phyloP scores from a whole-genome alignment of 495 filamentous ascomycete genomes.

The Cladorrhinum samala region DNA sequence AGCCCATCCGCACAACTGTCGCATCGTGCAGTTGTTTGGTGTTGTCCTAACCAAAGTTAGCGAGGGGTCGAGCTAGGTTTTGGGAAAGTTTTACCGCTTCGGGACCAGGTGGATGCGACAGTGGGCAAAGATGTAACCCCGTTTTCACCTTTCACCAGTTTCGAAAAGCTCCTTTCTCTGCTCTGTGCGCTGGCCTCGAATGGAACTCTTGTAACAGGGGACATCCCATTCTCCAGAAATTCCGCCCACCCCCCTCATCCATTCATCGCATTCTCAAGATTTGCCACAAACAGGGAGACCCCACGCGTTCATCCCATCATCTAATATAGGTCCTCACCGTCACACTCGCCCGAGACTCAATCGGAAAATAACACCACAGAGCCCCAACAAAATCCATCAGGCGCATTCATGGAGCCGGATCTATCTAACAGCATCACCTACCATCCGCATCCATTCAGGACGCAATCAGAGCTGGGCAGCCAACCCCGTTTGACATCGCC shows the following conservation, averaged over 20 bases:
- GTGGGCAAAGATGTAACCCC: not conserved
- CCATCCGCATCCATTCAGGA: conserved; percentile 43
- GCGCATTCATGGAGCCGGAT: conserved; percentile 28
- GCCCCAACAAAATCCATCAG: not conserved
- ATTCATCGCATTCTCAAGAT: not conserved
- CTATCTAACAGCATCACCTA: conserved; percentile 36
- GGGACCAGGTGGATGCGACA: not conserved
- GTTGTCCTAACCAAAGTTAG: not conserved
- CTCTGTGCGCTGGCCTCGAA: not conserved
- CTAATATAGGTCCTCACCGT: not conserved
- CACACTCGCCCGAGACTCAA: too few species aligned
- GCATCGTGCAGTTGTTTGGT: not conserved
- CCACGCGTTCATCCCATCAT: conserved; percentile 6
- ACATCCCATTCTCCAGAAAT: too few species aligned
- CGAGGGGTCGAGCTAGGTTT: not conserved
- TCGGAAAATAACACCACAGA: not conserved
- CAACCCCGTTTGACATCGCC: conserved; percentile 6
- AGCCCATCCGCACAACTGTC: too few species aligned
- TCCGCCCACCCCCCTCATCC: not conserved
- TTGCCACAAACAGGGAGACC: not conserved
- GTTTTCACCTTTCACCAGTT: not conserved
- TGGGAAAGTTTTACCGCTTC: not conserved
- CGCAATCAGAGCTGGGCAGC: conserved; percentile 32
- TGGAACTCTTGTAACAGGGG: not conserved
- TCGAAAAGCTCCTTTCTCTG: not conserved